A percentile compares a stretch with the other conserved stretches of the same genome.
Conservation (phyloP, 495 filamentous ascomycete genomes). For the Penicillium cinerascens region DNA sequence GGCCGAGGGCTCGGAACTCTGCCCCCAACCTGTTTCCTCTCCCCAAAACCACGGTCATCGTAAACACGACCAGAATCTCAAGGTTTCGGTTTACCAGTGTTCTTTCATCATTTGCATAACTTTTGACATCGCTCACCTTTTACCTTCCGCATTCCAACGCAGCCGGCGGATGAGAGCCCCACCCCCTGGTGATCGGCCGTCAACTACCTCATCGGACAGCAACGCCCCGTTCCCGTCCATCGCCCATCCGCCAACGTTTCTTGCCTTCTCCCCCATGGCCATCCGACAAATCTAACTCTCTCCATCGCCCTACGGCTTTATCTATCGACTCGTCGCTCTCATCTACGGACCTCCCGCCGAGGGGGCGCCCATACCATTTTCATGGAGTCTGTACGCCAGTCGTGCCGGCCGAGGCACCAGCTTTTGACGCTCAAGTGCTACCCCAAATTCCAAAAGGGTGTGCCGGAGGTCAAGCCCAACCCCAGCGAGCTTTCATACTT, state of each 20-base stretch:
- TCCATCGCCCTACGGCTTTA: background rate
- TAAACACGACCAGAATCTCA: background rate
- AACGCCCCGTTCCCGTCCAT: constrained; percentile 25
- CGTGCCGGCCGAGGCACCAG: constrained; percentile 84
- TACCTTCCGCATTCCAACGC: background rate
- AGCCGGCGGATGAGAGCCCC: constrained; percentile 10
- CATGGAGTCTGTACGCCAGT: constrained; percentile 62
- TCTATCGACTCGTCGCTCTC: background rate
- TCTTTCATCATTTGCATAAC: background rate
- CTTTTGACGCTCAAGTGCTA: constrained; percentile 91
- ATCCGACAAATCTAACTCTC: background rate
- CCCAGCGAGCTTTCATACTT: constrained; percentile 92
- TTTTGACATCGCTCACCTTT: background rate
- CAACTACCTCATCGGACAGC: constrained; percentile 27
- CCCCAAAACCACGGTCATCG: background rate
- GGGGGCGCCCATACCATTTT: constrained; percentile 3
- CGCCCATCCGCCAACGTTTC: constrained; percentile 8
- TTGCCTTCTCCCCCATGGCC: constrained; percentile 16
- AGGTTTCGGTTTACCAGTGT: too few relatives aligned
- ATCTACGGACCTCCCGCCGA: constrained; percentile 5
- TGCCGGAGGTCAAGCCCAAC: constrained; percentile 86
- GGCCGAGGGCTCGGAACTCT: constrained; percentile 4
- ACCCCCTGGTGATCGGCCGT: constrained; percentile 29
- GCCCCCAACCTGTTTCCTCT: constrained; percentile 6
- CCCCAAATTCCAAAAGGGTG: constrained; percentile 81